These are phyloP conservation scores for Endocalyx cinctus DNA, from an alignment of 2,329 filamentous ascomycete species.

Conservation along the genomic window DNA sequence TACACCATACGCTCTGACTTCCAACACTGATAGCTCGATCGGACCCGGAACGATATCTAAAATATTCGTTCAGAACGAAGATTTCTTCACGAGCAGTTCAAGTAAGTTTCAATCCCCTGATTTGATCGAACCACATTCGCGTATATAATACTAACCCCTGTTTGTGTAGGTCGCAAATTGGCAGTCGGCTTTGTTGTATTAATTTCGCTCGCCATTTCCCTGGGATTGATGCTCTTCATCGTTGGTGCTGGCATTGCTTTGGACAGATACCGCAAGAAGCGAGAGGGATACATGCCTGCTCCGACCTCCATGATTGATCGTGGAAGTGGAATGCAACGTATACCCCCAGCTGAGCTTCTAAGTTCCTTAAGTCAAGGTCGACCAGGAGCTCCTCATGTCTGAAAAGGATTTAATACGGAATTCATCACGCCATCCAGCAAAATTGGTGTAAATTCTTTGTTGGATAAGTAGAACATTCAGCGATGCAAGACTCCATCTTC, in stretches of 20 bases:
- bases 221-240: slow-evolving; percentile 72
- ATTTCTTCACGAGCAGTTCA: slow-evolving; percentile 63
- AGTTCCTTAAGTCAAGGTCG: slow-evolving; percentile 47
- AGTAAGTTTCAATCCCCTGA: slow-evolving; percentile 42
- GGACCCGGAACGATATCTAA: slow-evolving; percentile 66
- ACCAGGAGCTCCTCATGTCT: slow-evolving; percentile 48
- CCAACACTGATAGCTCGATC: slow-evolving; percentile 55
- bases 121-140: too few relatives aligned
- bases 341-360: slow-evolving; percentile 58
- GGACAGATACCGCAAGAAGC: slow-evolving; percentile 70
- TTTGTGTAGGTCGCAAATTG: slow-evolving; percentile 48
- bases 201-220: slow-evolving; percentile 73
- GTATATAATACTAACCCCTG: slow-evolving; percentile 9
- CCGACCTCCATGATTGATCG: slow-evolving; percentile 62
- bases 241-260: slow-evolving; percentile 70
- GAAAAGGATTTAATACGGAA: slow-evolving; percentile 16
- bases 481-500: too few relatives aligned
- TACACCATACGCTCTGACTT: slow-evolving; percentile 76
- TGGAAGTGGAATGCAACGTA: slow-evolving; percentile 52
- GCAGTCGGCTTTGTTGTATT: slow-evolving; percentile 74
- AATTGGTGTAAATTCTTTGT: too few relatives aligned
- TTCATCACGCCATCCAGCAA: not conserved
- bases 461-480: too few relatives aligned
- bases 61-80: slow-evolving; percentile 77
- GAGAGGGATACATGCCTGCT: slow-evolving; percentile 76